These are phyloP conservation scores for Rhynchospora breviuscula DNA, from an alignment of 176 grass and related monocot genomes.

Conservation along the genomic window DNA sequence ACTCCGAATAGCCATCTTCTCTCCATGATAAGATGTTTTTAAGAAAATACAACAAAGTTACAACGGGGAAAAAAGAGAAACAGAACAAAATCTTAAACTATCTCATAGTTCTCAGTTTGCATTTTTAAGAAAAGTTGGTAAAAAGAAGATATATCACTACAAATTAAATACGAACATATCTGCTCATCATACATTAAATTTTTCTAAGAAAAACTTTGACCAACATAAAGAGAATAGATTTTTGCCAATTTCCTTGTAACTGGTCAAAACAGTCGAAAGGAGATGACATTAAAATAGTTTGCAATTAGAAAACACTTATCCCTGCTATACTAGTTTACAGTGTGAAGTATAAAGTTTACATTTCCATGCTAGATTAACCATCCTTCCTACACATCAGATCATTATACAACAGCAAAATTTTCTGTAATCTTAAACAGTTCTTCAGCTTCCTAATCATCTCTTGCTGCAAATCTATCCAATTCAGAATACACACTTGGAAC, in stretches of 20 bases:
- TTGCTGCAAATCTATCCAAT: neutral
- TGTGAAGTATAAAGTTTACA: neutral
- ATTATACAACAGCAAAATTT: neutral
- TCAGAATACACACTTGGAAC: neutral
- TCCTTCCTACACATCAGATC: neutral
- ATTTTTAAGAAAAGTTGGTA: too few relatives aligned
- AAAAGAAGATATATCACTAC: too few relatives aligned
- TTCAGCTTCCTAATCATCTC: neutral
- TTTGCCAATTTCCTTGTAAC: neutral
- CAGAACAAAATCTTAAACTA: too few relatives aligned
- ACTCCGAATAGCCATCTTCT: too few relatives aligned
- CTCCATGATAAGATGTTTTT: too few relatives aligned
- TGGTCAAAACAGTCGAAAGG: neutral
- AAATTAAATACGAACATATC: too few relatives aligned
- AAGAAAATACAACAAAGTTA: too few relatives aligned
- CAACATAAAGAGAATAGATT: too few relatives aligned
- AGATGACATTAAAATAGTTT: neutral
- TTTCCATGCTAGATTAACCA: neutral
- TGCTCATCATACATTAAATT: too few relatives aligned
- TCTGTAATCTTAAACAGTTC: neutral
- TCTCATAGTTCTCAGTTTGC: too few relatives aligned
- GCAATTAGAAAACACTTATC: neutral
- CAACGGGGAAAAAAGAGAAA: too few relatives aligned
- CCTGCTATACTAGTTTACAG: neutral
- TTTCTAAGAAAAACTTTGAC: too few relatives aligned